phyloP scores from a whole-genome alignment of 148 eudicot species.

The Mesembryanthemum crystallinum region DNA sequence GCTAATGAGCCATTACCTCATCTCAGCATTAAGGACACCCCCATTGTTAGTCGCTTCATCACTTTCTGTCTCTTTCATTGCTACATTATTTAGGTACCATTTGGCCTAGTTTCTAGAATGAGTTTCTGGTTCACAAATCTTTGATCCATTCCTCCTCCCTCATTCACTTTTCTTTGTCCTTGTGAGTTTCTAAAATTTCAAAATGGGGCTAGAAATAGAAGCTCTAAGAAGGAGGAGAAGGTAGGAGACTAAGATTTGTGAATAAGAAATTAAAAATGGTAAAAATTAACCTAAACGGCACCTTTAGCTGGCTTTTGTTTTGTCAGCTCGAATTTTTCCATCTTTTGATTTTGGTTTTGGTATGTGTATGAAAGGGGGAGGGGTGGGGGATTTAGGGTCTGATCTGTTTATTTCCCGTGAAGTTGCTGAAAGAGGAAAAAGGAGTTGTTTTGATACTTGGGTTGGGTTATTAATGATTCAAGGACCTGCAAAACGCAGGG shows the following conservation, averaged over 20 bases:
- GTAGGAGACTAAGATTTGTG: no score
- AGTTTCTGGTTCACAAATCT: no score
- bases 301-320: slow-evolving; percentile 6
- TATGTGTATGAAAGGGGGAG: neutral
- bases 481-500: neutral
- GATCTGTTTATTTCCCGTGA: slow-evolving; percentile 14
- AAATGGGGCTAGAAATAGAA: no score
- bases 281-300: no score
- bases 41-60: slow-evolving; percentile 63
- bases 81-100: no score
- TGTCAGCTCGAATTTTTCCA: neutral
- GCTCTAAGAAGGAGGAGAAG: no score
- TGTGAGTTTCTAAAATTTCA: no score
- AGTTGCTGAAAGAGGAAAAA: neutral
- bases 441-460: neutral
- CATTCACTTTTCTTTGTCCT: no score
- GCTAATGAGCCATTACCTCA: slow-evolving; percentile 64
- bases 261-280: no score
- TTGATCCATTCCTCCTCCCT: no score
- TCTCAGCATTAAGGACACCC: slow-evolving; percentile 79
- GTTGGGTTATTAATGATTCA: neutral
- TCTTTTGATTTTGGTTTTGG: neutral
- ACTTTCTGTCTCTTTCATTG: slow-evolving; percentile 7
- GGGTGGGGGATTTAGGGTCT: neutral
- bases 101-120: no score